phyloP scores from a whole-genome alignment of 2,329 filamentous ascomycete species.

The Furcasterigmium furcatum region DNA sequence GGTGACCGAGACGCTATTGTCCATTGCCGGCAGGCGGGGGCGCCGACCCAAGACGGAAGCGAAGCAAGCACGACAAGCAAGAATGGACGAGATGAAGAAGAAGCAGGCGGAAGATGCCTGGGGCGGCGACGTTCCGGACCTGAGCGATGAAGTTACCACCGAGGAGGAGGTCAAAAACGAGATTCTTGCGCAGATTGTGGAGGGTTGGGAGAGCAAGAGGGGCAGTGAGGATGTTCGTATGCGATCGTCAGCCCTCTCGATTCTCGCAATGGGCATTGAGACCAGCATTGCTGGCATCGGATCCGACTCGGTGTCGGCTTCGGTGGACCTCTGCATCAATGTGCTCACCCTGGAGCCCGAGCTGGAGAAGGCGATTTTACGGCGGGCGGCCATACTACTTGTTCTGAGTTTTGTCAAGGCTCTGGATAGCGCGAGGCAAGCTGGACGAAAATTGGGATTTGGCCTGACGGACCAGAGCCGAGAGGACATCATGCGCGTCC shows the following conservation, averaged over 20 bases:
- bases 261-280: slow-evolving; percentile 59
- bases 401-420: slow-evolving; percentile 60
- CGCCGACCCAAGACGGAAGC: slow-evolving; percentile 56
- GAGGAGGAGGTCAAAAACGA: slow-evolving; percentile 44
- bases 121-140: slow-evolving; percentile 49
- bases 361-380: slow-evolving; percentile 59
- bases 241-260: slow-evolving; percentile 64
- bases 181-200: slow-evolving; percentile 30
- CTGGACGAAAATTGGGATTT: slow-evolving; percentile 44
- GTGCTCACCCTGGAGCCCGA: slow-evolving; percentile 61
- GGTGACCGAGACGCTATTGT: slow-evolving; percentile 57
- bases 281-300: slow-evolving; percentile 56
- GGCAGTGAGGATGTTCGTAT: slow-evolving; percentile 47
- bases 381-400: slow-evolving; percentile 63
- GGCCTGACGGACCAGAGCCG: slow-evolving; percentile 53
- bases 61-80: slow-evolving; percentile 49
- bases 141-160: slow-evolving; percentile 41
- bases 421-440: slow-evolving; percentile 49
- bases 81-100: slow-evolving; percentile 42
- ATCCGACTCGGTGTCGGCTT: slow-evolving; percentile 46
- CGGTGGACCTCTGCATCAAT: slow-evolving; percentile 60
- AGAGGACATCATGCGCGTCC: slow-evolving; percentile 57
- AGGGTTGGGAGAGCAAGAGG: slow-evolving; percentile 14
- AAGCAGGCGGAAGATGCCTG: slow-evolving; percentile 50
- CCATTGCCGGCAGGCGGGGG: slow-evolving; percentile 61